phyloP scores from a whole-genome alignment of 1,284 basidiomycete genomes.

The Coniferiporia weirii region DNA sequence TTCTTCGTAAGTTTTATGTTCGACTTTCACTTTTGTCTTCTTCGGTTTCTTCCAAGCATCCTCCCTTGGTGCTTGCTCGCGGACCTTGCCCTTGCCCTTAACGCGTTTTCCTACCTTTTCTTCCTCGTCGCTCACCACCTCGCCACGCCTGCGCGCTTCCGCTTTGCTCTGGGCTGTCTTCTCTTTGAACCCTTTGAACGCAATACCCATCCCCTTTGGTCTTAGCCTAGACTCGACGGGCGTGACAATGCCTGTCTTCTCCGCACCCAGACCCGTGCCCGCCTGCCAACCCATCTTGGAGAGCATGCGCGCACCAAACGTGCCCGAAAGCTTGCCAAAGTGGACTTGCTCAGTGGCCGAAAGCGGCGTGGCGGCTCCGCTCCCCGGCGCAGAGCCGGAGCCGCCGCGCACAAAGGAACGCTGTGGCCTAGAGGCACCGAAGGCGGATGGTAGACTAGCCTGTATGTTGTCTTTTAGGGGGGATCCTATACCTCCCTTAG shows the following conservation, averaged over 20 bases:
- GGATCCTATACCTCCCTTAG: constrained; percentile 33
- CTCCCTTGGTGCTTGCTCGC: constrained; percentile 50
- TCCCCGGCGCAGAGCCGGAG: constrained; percentile 33
- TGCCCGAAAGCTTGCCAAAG: constrained; percentile 70
- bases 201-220: constrained; percentile 81
- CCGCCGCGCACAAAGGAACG: constrained; percentile 55
- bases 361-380: constrained; percentile 48
- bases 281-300: constrained; percentile 91
- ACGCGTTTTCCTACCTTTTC: constrained; percentile 41
- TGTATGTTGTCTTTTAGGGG: constrained; percentile 20
- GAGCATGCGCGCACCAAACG: constrained; percentile 85
- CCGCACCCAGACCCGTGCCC: constrained; percentile 76
- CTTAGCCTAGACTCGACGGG: constrained; percentile 84
- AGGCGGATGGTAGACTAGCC: constrained; percentile 37
- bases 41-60: constrained; percentile 80
- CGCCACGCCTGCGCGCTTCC: constrained; percentile 74
- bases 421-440: constrained; percentile 38
- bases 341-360: constrained; percentile 66
- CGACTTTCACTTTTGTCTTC: constrained; percentile 78
- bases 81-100: constrained; percentile 42
- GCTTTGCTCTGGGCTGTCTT: constrained; percentile 83
- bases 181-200: constrained; percentile 81
- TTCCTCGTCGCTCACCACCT: constrained; percentile 70
- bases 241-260: constrained; percentile 80
- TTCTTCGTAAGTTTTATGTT: constrained; percentile 95